Evolutionary conservation across 2,329 filamentous ascomycete species (phyloP).

Genomic region (Lecanoromycetidae sp.): DNA sequence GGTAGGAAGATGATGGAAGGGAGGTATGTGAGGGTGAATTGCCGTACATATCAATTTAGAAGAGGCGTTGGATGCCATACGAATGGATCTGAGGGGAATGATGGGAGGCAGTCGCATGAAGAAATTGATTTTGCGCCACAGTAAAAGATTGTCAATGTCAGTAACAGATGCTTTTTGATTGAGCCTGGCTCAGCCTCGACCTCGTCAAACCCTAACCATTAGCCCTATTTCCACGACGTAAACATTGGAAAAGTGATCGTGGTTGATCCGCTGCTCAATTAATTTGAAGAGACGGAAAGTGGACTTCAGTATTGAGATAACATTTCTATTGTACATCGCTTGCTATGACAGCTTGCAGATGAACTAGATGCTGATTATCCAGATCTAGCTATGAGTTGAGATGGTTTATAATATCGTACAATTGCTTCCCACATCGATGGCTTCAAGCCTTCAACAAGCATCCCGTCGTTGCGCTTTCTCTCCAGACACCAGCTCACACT

Average conservation of each 20-base stretch:
- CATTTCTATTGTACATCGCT: conserved; percentile 14
- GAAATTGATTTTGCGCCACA: too few species aligned
- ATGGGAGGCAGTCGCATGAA: conserved; percentile 1
- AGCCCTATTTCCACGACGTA: too few species aligned
- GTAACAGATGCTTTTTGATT: too few species aligned
- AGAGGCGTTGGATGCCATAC: conserved; percentile 8
- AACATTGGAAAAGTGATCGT: too few species aligned
- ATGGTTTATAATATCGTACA: conserved; percentile 16
- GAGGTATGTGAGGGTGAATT: background rate
- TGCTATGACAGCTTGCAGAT: conserved; percentile 12
- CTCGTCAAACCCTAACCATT: too few species aligned
- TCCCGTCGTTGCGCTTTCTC: background rate
- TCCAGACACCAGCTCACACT: conserved; percentile 10
- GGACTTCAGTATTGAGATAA: background rate
- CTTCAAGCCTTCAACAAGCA: background rate
- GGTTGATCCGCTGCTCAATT: too few species aligned
- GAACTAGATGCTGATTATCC: conserved; percentile 15
- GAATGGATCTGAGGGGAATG: conserved; percentile 1
- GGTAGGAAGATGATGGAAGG: conserved; percentile 1
- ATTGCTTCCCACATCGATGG: background rate
- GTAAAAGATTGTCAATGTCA: too few species aligned
- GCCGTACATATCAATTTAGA: conserved; percentile 27
- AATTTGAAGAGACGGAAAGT: too few species aligned
- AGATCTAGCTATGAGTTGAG: conserved; percentile 18
- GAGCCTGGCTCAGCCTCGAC: too few species aligned